These are phyloP conservation scores for Afroboletus lepidellus DNA, from an alignment of 1,284 basidiomycete genomes.

Conservation along the genomic window DNA sequence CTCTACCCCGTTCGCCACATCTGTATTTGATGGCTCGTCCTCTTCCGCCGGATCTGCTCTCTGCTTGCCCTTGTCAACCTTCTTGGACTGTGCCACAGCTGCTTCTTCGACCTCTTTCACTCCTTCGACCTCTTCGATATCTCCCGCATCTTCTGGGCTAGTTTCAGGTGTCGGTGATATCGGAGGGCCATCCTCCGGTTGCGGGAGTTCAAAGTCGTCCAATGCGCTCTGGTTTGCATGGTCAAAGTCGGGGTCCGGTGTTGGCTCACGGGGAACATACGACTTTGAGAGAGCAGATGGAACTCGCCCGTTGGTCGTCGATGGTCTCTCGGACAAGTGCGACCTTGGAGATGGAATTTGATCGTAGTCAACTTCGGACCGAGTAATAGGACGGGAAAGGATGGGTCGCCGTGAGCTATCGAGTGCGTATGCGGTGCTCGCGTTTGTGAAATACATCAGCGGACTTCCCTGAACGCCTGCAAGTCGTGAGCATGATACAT, in stretches of 20 bases:
- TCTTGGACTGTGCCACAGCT: constrained; percentile 25
- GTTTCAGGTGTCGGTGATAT: constrained; percentile 39
- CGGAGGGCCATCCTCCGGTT: constrained; percentile 33
- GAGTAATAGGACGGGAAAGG: constrained; percentile 51
- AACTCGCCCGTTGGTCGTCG: constrained; percentile 40
- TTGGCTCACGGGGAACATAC: constrained; percentile 30
- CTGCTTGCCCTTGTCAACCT: constrained; percentile 38
- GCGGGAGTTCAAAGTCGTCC: constrained; percentile 38
- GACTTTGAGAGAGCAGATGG: constrained; percentile 48
- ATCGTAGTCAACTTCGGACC: constrained; percentile 64
- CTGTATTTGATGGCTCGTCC: constrained; percentile 25
- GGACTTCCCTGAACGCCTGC: constrained; percentile 42
- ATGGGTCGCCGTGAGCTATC: constrained; percentile 45
- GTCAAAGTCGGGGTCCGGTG: constrained; percentile 29
- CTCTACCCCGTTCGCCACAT: constrained; percentile 47
- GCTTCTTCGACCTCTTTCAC: constrained; percentile 37
- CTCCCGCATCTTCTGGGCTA: constrained; percentile 46
- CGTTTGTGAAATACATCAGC: constrained; percentile 53
- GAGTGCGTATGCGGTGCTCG: constrained; percentile 46
- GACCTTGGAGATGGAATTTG: constrained; percentile 63
- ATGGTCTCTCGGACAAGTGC: constrained; percentile 38
- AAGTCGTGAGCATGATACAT: constrained; percentile 8
- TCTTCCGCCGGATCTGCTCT: constrained; percentile 32
- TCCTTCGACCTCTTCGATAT: constrained; percentile 35
- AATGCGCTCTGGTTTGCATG: constrained; percentile 15